Evolutionary conservation across 768 basidiomycete genomes (phyloP).

Genomic region (Exidia glandulosa): DNA sequence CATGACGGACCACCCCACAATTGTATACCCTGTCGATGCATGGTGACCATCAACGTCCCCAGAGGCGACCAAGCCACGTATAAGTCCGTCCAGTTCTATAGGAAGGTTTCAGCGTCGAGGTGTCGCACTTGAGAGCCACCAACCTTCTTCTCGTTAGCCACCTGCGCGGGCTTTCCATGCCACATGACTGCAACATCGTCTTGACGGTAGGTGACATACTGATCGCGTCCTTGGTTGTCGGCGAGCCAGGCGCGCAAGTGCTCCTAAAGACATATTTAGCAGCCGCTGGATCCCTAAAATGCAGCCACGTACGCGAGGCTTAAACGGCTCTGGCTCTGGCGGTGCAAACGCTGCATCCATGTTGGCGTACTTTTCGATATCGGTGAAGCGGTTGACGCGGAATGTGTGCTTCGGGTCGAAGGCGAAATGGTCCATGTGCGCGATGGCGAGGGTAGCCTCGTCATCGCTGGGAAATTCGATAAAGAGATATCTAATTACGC

Average conservation of each 20-base stretch:
- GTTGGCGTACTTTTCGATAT: conserved; percentile 72
- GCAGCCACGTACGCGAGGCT: conserved; percentile 46
- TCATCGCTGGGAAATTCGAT: conserved; percentile 63
- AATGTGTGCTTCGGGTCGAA: conserved; percentile 86
- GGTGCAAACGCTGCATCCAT: conserved; percentile 73
- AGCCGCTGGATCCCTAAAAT: not conserved
- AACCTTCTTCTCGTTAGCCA: conserved; percentile 66
- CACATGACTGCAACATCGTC: conserved; percentile 85
- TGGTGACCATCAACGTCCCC: conserved; percentile 88
- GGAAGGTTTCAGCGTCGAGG: conserved; percentile 5
- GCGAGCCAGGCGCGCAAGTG: conserved; percentile 93
- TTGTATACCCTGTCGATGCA: conserved; percentile 90
- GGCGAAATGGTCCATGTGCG: conserved; percentile 59
- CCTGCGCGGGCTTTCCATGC: conserved; percentile 83
- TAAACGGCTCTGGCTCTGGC: conserved; percentile 62
- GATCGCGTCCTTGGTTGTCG: conserved; percentile 87
- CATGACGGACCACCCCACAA: conserved; percentile 92
- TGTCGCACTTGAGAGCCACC: conserved; percentile 16
- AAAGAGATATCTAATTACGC: conserved; percentile 57
- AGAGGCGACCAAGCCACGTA: conserved; percentile 96
- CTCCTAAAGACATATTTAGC: conserved; percentile 43
- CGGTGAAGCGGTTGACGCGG: conserved; percentile 75
- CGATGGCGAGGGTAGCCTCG: conserved; percentile 58
- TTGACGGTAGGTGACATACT: conserved; percentile 88
- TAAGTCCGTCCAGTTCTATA: conserved; percentile 89